Percentiles rank a stretch among this genome's conserved stretches.
These are phyloP conservation scores for Syzygium aqueum DNA, from an alignment of 345 rosid genomes.

Conservation along the genomic window DNA sequence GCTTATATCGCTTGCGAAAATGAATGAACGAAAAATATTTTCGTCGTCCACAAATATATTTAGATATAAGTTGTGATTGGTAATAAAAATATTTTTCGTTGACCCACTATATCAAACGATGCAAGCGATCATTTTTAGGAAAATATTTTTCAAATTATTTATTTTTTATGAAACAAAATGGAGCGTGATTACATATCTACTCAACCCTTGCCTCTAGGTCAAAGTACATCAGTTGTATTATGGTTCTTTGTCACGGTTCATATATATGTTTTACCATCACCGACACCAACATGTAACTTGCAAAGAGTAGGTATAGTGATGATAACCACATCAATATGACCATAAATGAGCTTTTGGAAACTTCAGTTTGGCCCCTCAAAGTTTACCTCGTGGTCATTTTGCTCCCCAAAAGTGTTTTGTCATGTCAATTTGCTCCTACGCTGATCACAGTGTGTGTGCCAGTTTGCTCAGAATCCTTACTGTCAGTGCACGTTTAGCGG, in stretches of 20 bases:
- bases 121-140: rapidly evolving
- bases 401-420: not conserved
- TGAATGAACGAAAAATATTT: rapidly evolving
- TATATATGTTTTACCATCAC: not conserved
- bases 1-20: rapidly evolving
- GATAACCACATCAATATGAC: not conserved
- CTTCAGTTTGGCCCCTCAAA: not conserved
- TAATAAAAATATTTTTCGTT: too few species aligned
- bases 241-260: not conserved
- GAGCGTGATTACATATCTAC: not conserved
- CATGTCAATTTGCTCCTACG: not conserved
- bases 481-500: not conserved
- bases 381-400: not conserved
- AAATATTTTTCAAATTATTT: too few species aligned
- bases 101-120: too few species aligned
- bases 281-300: not conserved
- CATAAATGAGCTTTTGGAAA: not conserved
- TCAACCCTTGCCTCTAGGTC: not conserved
- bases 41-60: rapidly evolving
- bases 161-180: rapidly evolving
- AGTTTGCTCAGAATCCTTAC: not conserved
- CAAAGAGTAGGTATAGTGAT: not conserved
- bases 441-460: not conserved
- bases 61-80: too few species aligned
- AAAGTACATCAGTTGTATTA: not conserved